Percentiles rank a stretch among this genome's conserved stretches.
Evolutionary conservation across 116 monocot genomes (phyloP).

Genomic region (Trichopus zeylanicus): DNA sequence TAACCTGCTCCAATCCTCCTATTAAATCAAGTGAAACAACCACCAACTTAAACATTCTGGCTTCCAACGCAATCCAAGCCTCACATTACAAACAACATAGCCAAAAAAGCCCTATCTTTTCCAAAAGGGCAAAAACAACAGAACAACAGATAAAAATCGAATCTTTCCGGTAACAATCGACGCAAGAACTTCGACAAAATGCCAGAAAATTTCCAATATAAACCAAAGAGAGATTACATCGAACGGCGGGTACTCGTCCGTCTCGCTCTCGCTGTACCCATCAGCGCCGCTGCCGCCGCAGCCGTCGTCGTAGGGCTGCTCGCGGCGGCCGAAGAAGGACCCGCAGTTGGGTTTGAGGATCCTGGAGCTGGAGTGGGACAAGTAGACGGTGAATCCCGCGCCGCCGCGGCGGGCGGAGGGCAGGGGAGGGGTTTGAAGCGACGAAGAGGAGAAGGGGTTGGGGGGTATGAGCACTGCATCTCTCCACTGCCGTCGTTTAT

Average conservation of each 20-base stretch:
- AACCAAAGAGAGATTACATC: neutral
- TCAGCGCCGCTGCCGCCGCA: constrained; percentile 18
- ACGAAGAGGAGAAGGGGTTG: neutral
- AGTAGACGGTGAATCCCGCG: constrained; percentile 15
- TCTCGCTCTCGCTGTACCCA: constrained; percentile 2
- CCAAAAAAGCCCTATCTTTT: too few species aligned
- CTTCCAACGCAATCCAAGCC: too few species aligned
- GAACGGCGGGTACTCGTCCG: neutral
- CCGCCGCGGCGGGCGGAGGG: neutral
- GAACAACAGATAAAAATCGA: too few species aligned
- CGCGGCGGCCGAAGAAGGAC: constrained; percentile 16
- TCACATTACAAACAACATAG: neutral
- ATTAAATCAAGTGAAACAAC: too few species aligned
- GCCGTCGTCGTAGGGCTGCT: constrained; percentile 8
- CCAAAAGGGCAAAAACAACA: too few species aligned
- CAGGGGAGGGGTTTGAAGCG: neutral
- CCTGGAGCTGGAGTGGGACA: constrained; percentile 33
- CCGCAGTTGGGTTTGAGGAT: constrained; percentile 37
- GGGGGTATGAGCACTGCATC: constrained; percentile 1
- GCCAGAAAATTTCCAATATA: neutral
- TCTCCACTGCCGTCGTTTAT: neutral
- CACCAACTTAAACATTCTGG: too few species aligned
- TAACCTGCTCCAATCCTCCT: too few species aligned
- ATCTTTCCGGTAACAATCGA: too few species aligned
- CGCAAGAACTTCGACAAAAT: neutral